Conservation (phyloP, 768 basidiomycete genomes). For the Macrolepiota albuminosa region DNA sequence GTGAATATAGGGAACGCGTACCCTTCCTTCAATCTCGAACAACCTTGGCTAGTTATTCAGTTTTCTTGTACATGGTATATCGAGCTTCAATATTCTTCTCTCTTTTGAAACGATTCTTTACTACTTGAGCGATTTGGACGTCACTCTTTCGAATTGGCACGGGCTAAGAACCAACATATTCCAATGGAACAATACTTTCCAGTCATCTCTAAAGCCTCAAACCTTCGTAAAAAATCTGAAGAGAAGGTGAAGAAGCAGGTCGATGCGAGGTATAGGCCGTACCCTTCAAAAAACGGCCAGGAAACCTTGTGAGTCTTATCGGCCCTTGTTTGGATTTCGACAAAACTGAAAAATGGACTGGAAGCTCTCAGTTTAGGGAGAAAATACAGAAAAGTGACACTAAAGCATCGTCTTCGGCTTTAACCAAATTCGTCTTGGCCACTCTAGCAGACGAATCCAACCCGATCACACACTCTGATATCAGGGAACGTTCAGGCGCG, state of each 20-base stretch:
- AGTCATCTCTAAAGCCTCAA: slow-evolving; percentile 15
- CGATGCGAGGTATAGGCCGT: slow-evolving; percentile 15
- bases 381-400: slow-evolving; percentile 11
- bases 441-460: slow-evolving; percentile 63
- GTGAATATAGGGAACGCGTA: background rate
- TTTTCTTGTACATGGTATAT: slow-evolving; percentile 3
- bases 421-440: slow-evolving; percentile 57
- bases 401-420: slow-evolving; percentile 32
- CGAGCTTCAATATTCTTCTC: background rate
- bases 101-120: background rate
- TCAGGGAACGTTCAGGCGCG: slow-evolving; percentile 56
- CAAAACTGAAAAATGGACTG: slow-evolving; percentile 5
- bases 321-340: background rate
- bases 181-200: slow-evolving; percentile 22
- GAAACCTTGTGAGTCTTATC: slow-evolving; percentile 10
- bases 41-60: background rate
- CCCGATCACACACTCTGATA: slow-evolving; percentile 75
- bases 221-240: slow-evolving; percentile 2
- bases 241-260: slow-evolving; percentile 13
- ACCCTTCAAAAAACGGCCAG: slow-evolving; percentile 7
- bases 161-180: background rate
- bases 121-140: background rate
- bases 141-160: background rate
- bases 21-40: background rate
- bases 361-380: slow-evolving; percentile 8